Evolutionary conservation across 257 asterid species (phyloP).

Genomic region (Nicotiana paniculata): DNA sequence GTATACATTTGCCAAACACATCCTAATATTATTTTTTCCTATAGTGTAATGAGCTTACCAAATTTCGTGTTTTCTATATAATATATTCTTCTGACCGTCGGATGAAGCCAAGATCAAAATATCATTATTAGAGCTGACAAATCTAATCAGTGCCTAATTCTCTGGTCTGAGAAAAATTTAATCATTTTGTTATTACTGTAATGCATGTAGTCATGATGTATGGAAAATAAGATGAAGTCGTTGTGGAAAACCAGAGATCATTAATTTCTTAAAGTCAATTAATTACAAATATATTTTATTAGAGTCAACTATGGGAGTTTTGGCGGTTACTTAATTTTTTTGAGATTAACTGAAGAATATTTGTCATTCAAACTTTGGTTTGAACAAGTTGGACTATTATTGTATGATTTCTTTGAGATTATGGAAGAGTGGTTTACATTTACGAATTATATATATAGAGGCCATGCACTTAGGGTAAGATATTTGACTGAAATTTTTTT

Average conservation of each 20-base stretch:
- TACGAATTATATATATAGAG: background rate
- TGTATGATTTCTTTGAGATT: background rate
- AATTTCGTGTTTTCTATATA: background rate
- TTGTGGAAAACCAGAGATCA: background rate
- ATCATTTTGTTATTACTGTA: background rate
- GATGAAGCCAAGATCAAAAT: background rate
- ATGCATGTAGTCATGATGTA: background rate
- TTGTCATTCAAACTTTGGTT: background rate
- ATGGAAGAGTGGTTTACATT: background rate
- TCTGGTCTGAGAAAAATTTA: background rate
- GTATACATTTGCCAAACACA: background rate
- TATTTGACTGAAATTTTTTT: background rate
- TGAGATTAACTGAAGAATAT: background rate
- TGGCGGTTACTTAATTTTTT: too few species aligned
- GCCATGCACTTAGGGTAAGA: background rate
- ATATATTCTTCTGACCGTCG: background rate
- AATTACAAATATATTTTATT: too few species aligned
- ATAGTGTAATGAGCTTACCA: background rate
- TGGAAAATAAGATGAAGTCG: background rate
- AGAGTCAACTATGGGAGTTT: too few species aligned
- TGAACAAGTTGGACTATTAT: background rate
- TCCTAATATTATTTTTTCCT: too few species aligned
- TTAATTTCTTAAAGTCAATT: background rate
- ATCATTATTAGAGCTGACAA: background rate
- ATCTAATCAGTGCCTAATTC: background rate